Evolutionary conservation across 2,329 filamentous ascomycete genomes (phyloP), one percentile per base, ranked within the genome.

Genomic region (Colletotrichum agaves): DNA sequence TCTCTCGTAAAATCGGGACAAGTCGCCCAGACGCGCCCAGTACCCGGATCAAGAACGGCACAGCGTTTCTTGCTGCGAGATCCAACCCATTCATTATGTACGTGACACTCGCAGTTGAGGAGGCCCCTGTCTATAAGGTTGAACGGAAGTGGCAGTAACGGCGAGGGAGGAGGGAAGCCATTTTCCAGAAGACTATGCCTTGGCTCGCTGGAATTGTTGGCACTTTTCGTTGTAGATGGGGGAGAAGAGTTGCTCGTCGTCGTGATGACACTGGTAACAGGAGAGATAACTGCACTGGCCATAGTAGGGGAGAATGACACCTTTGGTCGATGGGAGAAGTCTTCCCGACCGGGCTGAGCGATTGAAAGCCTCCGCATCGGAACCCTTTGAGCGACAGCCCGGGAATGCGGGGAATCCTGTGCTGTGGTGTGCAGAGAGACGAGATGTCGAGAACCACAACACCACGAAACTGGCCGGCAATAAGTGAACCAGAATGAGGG

Each of bases 11-110:
- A 84, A 71, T 84, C 80, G 0, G 86, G 81, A 70, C 83, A 85
- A 7, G 81, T 81, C 2, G 83, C 81, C 84, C 85, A 88, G 3
- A 78, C 70, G 50, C 78, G 78, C 70, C 82, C 82, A 5, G 82
- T 83, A 41, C 85, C 86, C 0, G 86, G 86, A 67, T 88, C 85
- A 15, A 85, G 71, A 10, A 88, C 81, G 67, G 84, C 79, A 67
- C 88, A 88, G 0, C 83, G 81, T 37, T 79, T 78, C 55, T 81
- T 81, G 33, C 80, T 82, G 47, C 79, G 80, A 15, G 85, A 79
- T 12, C 77, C 63, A 1, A 83, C 77, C 78, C 82, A 84, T 71
- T 82, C 70, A 58, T 84, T 82, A 62, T 86, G 78, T 61, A 88
- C 77, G 60, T 83, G 83, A 55, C 82, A 86, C 67, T 86, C 81